phyloP scores from a whole-genome alignment of 768 basidiomycete genomes.

The Amanita fuliginea region DNA sequence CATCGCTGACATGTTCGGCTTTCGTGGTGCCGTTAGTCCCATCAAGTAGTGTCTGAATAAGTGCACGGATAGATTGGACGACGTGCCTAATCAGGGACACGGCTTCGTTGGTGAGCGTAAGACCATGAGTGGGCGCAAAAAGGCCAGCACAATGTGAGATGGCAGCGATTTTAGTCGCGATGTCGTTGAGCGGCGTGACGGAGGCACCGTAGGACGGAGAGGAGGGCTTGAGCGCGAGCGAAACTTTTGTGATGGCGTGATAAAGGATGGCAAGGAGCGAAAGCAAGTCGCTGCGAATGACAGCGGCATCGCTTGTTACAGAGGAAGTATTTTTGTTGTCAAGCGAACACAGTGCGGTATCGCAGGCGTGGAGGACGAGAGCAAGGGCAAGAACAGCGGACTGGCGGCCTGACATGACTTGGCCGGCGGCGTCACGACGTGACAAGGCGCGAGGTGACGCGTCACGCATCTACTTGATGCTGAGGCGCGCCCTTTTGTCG shows the following conservation, averaged over 20 bases:
- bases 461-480: background rate
- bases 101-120: constrained; percentile 34
- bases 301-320: background rate
- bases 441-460: background rate
- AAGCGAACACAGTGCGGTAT: constrained; percentile 2
- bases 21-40: constrained; percentile 10
- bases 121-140: constrained; percentile 34
- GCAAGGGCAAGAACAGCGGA: constrained; percentile 22
- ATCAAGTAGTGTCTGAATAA: constrained; percentile 32
- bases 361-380: constrained; percentile 26
- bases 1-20: constrained; percentile 22
- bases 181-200: constrained; percentile 39
- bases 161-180: constrained; percentile 35
- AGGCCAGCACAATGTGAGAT: constrained; percentile 39
- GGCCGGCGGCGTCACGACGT: no score
- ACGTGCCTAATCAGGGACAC: constrained; percentile 26
- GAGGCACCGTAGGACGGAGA: constrained; percentile 42
- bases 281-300: constrained; percentile 44
- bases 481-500: background rate
- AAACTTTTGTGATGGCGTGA: constrained; percentile 44
- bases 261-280: constrained; percentile 51
- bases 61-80: constrained; percentile 30
- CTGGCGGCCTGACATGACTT: background rate
- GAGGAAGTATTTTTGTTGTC: background rate
- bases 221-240: constrained; percentile 51